Conservation (phyloP, 2,329 filamentous ascomycete genomes). For the Rhynchosporium agropyri region DNA sequence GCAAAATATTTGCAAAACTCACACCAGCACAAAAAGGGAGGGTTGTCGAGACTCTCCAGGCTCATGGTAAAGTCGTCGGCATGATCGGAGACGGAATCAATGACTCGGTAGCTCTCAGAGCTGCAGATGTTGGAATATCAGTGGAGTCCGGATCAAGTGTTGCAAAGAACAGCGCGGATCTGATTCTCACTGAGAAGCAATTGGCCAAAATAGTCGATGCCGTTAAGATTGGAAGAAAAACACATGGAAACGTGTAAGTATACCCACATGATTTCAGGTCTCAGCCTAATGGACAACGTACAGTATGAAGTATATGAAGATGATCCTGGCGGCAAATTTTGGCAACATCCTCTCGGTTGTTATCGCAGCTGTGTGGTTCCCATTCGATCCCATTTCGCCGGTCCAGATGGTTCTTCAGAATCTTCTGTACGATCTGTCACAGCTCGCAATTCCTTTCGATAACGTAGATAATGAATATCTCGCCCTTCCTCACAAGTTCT, state of each 20-base stretch:
- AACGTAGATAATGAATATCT: conserved; percentile 20
- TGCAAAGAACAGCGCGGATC: conserved; percentile 23
- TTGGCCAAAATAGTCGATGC: conserved; percentile 23
- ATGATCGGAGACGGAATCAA: conserved; percentile 29
- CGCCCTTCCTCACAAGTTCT: conserved; percentile 7
- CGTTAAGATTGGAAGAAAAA: conserved; percentile 16
- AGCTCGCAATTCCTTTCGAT: conserved; percentile 22
- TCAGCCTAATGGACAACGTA: background rate
- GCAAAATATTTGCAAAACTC: conserved; percentile 29
- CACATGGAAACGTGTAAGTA: conserved; percentile 25
- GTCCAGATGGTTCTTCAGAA: conserved; percentile 20
- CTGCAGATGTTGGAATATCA: conserved; percentile 23
- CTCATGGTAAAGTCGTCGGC: conserved; percentile 21
- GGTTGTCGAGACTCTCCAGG: conserved; percentile 44
- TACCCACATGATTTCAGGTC: background rate
- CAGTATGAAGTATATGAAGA: conserved; percentile 27
- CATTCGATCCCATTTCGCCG: conserved; percentile 20
- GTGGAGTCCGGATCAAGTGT: conserved; percentile 20
- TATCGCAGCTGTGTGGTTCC: conserved; percentile 13
- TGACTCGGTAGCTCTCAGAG: conserved; percentile 21
- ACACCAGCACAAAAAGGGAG: conserved; percentile 35
- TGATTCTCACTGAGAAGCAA: conserved; percentile 24
- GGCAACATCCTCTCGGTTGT: conserved; percentile 16
- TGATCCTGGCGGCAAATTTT: conserved; percentile 20
- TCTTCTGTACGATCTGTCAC: conserved; percentile 17